Evolutionary conservation across 2,329 filamentous ascomycete species (phyloP).

Genomic region (Ascochyta fabae): DNA sequence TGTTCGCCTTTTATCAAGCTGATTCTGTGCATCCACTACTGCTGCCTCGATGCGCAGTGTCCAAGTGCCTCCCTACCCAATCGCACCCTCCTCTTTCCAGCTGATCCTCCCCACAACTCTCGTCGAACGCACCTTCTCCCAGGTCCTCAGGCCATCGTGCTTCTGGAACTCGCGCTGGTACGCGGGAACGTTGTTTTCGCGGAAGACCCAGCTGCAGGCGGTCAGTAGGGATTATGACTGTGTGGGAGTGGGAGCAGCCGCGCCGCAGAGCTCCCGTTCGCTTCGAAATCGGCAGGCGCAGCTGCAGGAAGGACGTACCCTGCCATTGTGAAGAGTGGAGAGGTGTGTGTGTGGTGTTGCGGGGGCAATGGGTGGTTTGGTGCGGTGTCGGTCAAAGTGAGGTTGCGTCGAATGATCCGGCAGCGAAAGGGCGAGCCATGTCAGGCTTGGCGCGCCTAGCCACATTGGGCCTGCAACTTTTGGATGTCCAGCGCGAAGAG

Average conservation of each 20-base stretch:
- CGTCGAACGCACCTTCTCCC: conserved; percentile 72
- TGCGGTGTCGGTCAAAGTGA: conserved; percentile 35
- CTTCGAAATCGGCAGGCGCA: conserved; percentile 1
- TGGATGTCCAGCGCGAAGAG: background rate
- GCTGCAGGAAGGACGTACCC: conserved; percentile 47
- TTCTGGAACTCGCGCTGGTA: conserved; percentile 78
- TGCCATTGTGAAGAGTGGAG: conserved; percentile 51
- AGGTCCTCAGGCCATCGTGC: conserved; percentile 74
- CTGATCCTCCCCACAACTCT: conserved; percentile 1
- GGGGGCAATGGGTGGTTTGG: conserved; percentile 44
- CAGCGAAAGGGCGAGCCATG: conserved; percentile 4
- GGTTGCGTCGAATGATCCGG: conserved; percentile 41
- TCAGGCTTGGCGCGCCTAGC: conserved; percentile 23
- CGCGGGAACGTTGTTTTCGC: conserved; percentile 76
- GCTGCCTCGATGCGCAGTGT: conserved; percentile 1
- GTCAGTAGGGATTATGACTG: conserved; percentile 37
- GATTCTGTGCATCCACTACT: background rate
- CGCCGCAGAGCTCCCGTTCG: conserved; percentile 16
- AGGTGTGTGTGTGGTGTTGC: conserved; percentile 33
- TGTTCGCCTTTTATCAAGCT: background rate
- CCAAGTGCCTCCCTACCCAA: background rate
- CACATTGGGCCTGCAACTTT: conserved; percentile 21
- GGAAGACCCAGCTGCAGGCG: conserved; percentile 61
- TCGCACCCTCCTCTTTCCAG: conserved; percentile 19
- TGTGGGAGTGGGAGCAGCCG: conserved; percentile 14